Conservation (phyloP, 2,329 filamentous ascomycete genomes). For the Camptophora hylomeconis region DNA sequence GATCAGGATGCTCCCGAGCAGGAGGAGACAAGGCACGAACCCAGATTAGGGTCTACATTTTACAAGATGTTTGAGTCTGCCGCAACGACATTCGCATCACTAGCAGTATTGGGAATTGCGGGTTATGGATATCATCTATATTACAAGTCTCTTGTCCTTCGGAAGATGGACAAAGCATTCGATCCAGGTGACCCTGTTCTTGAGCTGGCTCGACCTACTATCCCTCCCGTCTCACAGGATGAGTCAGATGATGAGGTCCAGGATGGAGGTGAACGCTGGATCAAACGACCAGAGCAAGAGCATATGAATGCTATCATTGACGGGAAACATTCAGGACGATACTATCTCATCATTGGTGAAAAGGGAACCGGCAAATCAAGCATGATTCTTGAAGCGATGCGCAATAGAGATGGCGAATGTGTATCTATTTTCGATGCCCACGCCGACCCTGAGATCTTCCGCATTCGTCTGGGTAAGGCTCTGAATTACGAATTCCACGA, state of each 20-base stretch:
- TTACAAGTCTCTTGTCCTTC: constrained; percentile 83
- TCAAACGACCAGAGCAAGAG: constrained; percentile 67
- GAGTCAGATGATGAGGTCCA: constrained; percentile 8
- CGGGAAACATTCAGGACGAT: constrained; percentile 64
- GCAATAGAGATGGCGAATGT: constrained; percentile 75
- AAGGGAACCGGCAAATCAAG: constrained; percentile 95
- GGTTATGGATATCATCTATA: constrained; percentile 67
- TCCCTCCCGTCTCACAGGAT: constrained; percentile 16
- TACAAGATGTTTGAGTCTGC: constrained; percentile 61
- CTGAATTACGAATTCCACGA: constrained; percentile 95
- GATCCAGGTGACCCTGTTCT: constrained; percentile 81
- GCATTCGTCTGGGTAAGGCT: constrained; percentile 81
- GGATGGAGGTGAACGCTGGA: constrained; percentile 53
- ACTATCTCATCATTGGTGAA: constrained; percentile 83
- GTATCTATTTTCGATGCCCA: constrained; percentile 95
- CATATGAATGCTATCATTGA: constrained; percentile 71
- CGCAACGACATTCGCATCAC: constrained; percentile 62
- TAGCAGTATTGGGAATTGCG: constrained; percentile 57
- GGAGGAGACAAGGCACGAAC: too few relatives aligned
- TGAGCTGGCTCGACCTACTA: constrained; percentile 49
- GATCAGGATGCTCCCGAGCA: too few relatives aligned
- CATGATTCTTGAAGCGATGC: constrained; percentile 94
- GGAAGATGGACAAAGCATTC: constrained; percentile 89
- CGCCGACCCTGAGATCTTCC: constrained; percentile 87
- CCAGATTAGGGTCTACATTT: constrained; percentile 20